phyloP scores from a whole-genome alignment of 441 rosid species.

The Jatropha multifida region DNA sequence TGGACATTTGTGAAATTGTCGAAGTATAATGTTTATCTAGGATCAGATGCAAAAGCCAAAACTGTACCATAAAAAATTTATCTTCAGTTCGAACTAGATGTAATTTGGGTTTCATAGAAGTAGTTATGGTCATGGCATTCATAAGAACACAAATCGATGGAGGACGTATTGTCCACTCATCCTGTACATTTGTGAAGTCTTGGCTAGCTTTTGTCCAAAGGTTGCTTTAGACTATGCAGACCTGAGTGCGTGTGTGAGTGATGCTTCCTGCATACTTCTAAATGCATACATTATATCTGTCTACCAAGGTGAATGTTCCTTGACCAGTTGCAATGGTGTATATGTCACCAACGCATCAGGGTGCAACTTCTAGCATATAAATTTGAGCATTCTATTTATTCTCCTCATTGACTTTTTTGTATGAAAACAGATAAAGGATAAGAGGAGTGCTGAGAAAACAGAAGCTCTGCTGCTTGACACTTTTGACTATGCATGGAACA shows the following conservation, averaged over 20 bases:
- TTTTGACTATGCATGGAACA: constrained; percentile 94
- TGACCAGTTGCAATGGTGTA: background rate
- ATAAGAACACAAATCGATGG: background rate
- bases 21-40: background rate
- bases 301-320: background rate
- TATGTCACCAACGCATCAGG: background rate
- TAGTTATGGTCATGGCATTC: too few species aligned
- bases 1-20: background rate
- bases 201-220: background rate
- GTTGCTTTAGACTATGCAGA: background rate
- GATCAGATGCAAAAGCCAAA: background rate
- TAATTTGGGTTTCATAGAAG: too few species aligned
- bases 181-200: background rate
- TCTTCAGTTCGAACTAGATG: background rate
- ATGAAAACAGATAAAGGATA: constrained; percentile 56
- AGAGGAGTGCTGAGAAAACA: constrained; percentile 55
- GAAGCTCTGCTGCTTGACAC: constrained; percentile 56
- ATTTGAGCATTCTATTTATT: background rate
- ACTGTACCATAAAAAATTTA: background rate
- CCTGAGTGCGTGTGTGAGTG: too few species aligned
- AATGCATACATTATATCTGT: background rate
- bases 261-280: background rate
- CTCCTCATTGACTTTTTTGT: background rate
- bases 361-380: constrained; percentile 1
- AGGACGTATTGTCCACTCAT: background rate